phyloP scores from a whole-genome alignment of 768 basidiomycete species.

The Kwoniella mangroviensis region DNA sequence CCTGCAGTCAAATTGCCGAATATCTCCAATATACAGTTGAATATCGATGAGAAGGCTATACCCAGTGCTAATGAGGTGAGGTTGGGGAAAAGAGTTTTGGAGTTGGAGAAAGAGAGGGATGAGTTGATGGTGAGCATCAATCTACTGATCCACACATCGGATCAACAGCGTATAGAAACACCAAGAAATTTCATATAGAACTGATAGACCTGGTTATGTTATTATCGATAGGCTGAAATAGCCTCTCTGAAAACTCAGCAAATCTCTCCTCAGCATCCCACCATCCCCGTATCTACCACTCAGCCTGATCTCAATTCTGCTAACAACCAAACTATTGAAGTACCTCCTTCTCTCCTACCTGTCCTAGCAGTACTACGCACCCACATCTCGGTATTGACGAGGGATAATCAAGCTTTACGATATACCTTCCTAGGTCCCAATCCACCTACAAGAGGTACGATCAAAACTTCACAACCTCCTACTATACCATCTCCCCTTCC shows the following conservation, averaged over 20 bases:
- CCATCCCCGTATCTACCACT: constrained; percentile 16
- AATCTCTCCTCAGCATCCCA: constrained; percentile 12
- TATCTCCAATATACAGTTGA: background rate
- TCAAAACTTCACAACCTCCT: constrained; percentile 14
- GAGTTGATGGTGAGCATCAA: constrained; percentile 19
- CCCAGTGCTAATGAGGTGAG: constrained; percentile 37
- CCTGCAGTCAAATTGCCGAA: constrained; percentile 6
- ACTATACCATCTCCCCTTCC: constrained; percentile 18
- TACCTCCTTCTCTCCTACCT: constrained; percentile 40
- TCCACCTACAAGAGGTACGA: constrained; percentile 8
- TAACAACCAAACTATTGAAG: constrained; percentile 16
- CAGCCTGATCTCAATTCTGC: background rate
- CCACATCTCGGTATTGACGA: constrained; percentile 42
- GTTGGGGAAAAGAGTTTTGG: constrained; percentile 27
- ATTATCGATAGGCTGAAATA: constrained; percentile 28
- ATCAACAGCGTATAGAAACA: too few relatives aligned
- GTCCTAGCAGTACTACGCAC: constrained; percentile 33
- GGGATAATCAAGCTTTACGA: constrained; percentile 47
- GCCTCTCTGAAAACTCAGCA: constrained; percentile 4
- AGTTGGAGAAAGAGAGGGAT: constrained; percentile 38
- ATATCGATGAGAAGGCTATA: constrained; percentile 15
- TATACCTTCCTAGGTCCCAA: constrained; percentile 41
- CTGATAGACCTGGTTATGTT: background rate
- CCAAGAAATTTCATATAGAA: too few relatives aligned
- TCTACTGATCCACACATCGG: too few relatives aligned